Percentiles rank a stretch among this genome's conserved stretches.
Conservation (phyloP, 768 basidiomycete genomes). For the Calocybe indica region DNA sequence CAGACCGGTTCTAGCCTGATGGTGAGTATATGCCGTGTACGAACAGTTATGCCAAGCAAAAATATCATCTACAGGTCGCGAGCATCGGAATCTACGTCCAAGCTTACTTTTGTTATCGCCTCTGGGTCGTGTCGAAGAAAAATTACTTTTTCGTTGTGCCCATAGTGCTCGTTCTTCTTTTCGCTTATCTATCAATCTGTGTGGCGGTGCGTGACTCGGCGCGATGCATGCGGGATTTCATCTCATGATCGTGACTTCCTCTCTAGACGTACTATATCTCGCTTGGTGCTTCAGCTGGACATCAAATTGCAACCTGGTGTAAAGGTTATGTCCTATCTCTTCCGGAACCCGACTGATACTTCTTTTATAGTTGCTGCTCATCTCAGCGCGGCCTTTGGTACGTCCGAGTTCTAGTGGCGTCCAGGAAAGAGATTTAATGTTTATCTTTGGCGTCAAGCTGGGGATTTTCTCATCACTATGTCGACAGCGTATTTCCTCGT, state of each 20-base stretch:
- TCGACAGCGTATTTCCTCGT: constrained; percentile 23
- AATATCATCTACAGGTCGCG: constrained; percentile 16
- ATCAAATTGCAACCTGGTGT: constrained; percentile 22
- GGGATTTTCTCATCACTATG: constrained; percentile 21
- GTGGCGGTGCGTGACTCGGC: constrained; percentile 16
- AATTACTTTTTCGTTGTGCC: constrained; percentile 16
- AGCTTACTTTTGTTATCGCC: constrained; percentile 22
- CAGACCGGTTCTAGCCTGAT: constrained; percentile 22
- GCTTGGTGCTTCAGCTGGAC: constrained; percentile 5
- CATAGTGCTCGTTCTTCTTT: constrained; percentile 15
- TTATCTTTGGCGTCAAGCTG: constrained; percentile 13
- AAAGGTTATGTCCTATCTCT: constrained; percentile 1
- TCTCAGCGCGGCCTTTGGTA: constrained; percentile 20
- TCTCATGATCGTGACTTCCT: neutral
- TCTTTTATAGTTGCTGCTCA: constrained; percentile 19
- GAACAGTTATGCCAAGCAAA: neutral
- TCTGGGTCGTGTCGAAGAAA: constrained; percentile 22
- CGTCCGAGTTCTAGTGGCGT: neutral
- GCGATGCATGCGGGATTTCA: too few species aligned
- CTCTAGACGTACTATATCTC: constrained; percentile 22
- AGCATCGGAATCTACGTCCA: constrained; percentile 26
- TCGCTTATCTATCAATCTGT: constrained; percentile 20
- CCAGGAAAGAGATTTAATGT: neutral
- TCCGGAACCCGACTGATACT: neutral
- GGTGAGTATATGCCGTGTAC: constrained; percentile 10